A percentile compares a stretch with the other conserved stretches of the same genome.
Evolutionary conservation across 2,329 filamentous ascomycete genomes (phyloP).

Genomic region (Curvularia sp.): DNA sequence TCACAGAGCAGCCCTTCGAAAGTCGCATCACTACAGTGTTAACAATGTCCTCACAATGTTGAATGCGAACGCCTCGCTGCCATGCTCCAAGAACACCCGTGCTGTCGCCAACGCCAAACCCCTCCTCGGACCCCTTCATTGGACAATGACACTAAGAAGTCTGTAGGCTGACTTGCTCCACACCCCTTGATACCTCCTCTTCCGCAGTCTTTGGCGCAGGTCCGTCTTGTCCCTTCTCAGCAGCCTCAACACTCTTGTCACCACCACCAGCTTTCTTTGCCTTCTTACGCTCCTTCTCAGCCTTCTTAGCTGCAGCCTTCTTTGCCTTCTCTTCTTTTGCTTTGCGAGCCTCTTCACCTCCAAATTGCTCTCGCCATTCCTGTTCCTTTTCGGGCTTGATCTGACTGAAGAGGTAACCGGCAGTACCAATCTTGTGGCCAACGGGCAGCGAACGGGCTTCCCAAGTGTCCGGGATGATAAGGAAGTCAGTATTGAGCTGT

Average conservation of each 20-base stretch:
- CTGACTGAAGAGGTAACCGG: constrained; percentile 79
- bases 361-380: constrained; percentile 81
- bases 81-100: constrained; percentile 7
- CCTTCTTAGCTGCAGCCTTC: constrained; percentile 64
- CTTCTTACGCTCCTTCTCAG: constrained; percentile 69
- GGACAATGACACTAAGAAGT: constrained; percentile 41
- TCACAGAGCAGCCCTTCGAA: background rate
- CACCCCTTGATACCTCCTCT: constrained; percentile 55
- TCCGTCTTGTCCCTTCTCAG: constrained; percentile 71
- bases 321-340: constrained; percentile 74
- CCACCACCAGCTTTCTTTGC: constrained; percentile 65
- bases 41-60: background rate
- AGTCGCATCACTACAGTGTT: background rate
- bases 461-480: constrained; percentile 64
- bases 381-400: constrained; percentile 83
- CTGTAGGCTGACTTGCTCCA: constrained; percentile 56
- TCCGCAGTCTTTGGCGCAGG: constrained; percentile 50
- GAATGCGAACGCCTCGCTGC: constrained; percentile 8
- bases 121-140: background rate
- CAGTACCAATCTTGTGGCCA: constrained; percentile 81
- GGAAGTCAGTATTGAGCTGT: constrained; percentile 70
- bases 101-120: constrained; percentile 9
- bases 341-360: constrained; percentile 70
- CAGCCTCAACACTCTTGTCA: constrained; percentile 80
- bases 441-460: constrained; percentile 55